Conservation (phyloP, 1,284 basidiomycete genomes). For the Cutaneotrichosporon mucoides region DNA sequence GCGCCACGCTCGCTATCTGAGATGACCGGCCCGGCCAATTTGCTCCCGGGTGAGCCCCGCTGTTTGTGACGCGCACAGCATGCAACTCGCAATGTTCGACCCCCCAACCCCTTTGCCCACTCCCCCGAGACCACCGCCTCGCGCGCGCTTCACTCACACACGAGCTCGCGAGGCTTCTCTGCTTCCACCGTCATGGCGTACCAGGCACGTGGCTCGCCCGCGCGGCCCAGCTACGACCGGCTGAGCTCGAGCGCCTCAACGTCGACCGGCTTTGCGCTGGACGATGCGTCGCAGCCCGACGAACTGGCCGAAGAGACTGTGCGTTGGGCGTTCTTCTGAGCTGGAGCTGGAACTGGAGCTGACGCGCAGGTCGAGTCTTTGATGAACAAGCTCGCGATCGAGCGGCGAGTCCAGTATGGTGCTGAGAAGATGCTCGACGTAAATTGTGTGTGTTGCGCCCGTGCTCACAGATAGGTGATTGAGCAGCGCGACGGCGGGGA, state of each 20-base stretch:
- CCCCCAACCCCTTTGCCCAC: too few relatives aligned
- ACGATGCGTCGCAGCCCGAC: background rate
- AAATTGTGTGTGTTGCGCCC: conserved; percentile 18
- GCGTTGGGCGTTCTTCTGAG: background rate
- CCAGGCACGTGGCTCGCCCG: conserved; percentile 10
- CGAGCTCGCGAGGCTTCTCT: background rate
- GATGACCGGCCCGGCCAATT: too few relatives aligned
- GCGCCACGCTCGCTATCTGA: too few relatives aligned
- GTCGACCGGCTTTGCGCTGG: conserved; percentile 9
- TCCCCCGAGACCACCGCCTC: too few relatives aligned
- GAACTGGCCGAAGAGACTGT: conserved; percentile 22
- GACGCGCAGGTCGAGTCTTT: conserved; percentile 47
- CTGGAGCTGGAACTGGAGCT: background rate
- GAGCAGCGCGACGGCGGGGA: conserved; percentile 37
- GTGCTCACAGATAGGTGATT: conserved; percentile 32
- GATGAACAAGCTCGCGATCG: conserved; percentile 50
- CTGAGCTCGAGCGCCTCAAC: conserved; percentile 18
- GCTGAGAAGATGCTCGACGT: conserved; percentile 55
- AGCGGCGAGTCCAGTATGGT: conserved; percentile 54
- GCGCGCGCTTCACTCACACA: too few relatives aligned
- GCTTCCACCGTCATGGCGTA: background rate
- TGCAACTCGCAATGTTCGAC: too few relatives aligned
- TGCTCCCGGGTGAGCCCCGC: too few relatives aligned
- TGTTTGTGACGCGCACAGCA: too few relatives aligned
- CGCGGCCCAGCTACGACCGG: conserved; percentile 17